A percentile compares a stretch with the other conserved stretches of the same genome.
Conservation (phyloP, 805 yeast genomes). For the Candida ascalaphidarum region DNA sequence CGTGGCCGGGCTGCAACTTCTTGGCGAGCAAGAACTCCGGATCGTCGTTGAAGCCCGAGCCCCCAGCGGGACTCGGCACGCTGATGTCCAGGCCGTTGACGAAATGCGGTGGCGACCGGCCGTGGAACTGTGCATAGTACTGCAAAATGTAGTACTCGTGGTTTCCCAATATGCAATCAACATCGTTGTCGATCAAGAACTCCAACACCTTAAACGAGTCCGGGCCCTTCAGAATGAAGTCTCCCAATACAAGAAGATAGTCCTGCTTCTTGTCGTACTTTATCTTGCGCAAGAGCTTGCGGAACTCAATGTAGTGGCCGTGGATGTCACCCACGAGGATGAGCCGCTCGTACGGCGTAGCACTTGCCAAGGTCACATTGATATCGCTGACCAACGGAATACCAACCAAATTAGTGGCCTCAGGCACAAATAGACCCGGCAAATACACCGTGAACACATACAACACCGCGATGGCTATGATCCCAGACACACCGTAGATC, state of each 20-base stretch:
- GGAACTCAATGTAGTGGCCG: constrained; percentile 58
- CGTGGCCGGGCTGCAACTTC: constrained; percentile 50
- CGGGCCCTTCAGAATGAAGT: constrained; percentile 79
- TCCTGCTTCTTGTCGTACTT: constrained; percentile 42
- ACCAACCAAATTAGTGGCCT: constrained; percentile 14
- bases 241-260: constrained; percentile 68
- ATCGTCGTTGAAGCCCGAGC: constrained; percentile 18
- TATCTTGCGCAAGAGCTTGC: constrained; percentile 42
- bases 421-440: constrained; percentile 28
- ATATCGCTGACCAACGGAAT: constrained; percentile 17
- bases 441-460: constrained; percentile 24
- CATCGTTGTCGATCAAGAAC: constrained; percentile 38
- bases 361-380: constrained; percentile 16
- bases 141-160: constrained; percentile 72
- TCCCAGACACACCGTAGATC: constrained; percentile 6
- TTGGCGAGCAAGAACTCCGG: constrained; percentile 41
- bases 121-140: constrained; percentile 55
- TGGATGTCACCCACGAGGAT: constrained; percentile 84
- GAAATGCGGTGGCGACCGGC: constrained; percentile 28
- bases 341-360: constrained; percentile 33
- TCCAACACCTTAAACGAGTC: constrained; percentile 64
- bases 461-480: constrained; percentile 8
- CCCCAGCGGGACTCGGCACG: background rate
- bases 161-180: constrained; percentile 79
- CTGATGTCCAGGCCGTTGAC: constrained; percentile 2